Evolutionary conservation across 2,329 filamentous ascomycete species (phyloP).

Genomic region (Emergomyces africanus): DNA sequence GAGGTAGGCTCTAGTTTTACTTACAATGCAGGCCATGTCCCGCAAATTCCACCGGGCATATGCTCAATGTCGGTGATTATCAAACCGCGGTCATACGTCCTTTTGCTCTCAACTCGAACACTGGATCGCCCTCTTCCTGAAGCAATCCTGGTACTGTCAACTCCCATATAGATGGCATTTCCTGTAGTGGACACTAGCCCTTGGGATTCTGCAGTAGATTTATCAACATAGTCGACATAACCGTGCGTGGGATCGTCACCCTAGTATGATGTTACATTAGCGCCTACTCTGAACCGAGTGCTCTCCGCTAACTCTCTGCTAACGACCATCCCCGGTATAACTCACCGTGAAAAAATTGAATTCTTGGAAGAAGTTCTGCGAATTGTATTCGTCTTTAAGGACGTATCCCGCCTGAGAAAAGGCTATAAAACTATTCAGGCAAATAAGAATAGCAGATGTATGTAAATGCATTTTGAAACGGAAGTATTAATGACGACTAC

Average conservation of each 20-base stretch:
- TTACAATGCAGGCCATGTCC: constrained; percentile 25
- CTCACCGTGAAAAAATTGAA: not conserved
- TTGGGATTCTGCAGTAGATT: constrained; percentile 11
- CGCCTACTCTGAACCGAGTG: not conserved
- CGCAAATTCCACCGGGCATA: constrained; percentile 23
- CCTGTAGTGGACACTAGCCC: constrained; percentile 11
- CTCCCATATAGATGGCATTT: constrained; percentile 19
- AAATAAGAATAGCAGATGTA: not conserved
- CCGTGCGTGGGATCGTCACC: constrained; percentile 52
- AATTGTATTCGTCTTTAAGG: not conserved
- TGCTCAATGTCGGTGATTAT: constrained; percentile 26
- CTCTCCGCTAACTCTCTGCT: too few species aligned
- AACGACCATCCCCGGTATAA: not conserved
- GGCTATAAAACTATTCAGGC: not conserved
- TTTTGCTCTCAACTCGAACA: constrained; percentile 16
- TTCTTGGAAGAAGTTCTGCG: not conserved
- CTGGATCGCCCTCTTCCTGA: constrained; percentile 17
- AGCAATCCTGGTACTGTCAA: constrained; percentile 15
- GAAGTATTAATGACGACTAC: not conserved
- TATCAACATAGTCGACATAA: constrained; percentile 42
- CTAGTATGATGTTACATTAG: constrained; percentile 9
- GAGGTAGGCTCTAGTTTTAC: not conserved
- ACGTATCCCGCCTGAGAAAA: not conserved
- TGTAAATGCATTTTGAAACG: not conserved
- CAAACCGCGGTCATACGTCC: constrained; percentile 20